These are phyloP conservation scores for Fonsecaea nubica DNA, from an alignment of 2,329 filamentous ascomycete species.

Conservation along the genomic window DNA sequence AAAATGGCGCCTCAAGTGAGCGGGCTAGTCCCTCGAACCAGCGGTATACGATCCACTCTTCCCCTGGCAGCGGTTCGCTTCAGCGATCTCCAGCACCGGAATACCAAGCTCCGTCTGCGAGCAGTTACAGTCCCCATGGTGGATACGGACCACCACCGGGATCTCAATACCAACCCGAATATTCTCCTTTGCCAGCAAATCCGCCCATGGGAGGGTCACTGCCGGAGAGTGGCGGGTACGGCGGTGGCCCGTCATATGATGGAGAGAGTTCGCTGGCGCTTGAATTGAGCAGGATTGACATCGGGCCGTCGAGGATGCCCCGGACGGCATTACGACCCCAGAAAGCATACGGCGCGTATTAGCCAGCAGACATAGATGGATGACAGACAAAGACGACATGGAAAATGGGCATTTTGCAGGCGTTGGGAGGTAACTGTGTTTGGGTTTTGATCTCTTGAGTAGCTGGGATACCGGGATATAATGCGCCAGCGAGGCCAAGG, in stretches of 20 bases:
- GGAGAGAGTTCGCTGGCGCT: slow-evolving; percentile 59
- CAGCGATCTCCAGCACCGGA: slow-evolving; percentile 36
- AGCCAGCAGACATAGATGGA: slow-evolving; percentile 2
- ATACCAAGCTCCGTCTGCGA: slow-evolving; percentile 35
- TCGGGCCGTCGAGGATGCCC: slow-evolving; percentile 45
- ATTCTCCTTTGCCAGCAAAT: slow-evolving; percentile 37
- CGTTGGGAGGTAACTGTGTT: not conserved
- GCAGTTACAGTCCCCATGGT: slow-evolving; percentile 28
- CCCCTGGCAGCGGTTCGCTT: slow-evolving; percentile 20
- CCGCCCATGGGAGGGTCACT: slow-evolving; percentile 12
- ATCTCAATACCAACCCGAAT: slow-evolving; percentile 29
- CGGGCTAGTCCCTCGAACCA: slow-evolving; percentile 29
- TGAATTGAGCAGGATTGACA: slow-evolving; percentile 62
- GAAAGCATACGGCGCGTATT: slow-evolving; percentile 34
- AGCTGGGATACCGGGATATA: not conserved
- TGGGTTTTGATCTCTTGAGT: not conserved
- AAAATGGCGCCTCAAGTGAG: slow-evolving; percentile 12
- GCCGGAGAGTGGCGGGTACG: slow-evolving; percentile 8
- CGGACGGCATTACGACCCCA: slow-evolving; percentile 29
- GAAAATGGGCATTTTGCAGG: not conserved
- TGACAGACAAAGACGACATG: not conserved
- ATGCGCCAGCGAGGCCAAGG: not conserved
- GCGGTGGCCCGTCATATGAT: slow-evolving; percentile 28
- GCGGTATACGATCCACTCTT: slow-evolving; percentile 27
- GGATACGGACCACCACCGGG: not conserved